Evolutionary conservation across 305 asterid species (phyloP), one percentile per base, ranked within the genome.

Genomic region (Fraxinus sp.): DNA sequence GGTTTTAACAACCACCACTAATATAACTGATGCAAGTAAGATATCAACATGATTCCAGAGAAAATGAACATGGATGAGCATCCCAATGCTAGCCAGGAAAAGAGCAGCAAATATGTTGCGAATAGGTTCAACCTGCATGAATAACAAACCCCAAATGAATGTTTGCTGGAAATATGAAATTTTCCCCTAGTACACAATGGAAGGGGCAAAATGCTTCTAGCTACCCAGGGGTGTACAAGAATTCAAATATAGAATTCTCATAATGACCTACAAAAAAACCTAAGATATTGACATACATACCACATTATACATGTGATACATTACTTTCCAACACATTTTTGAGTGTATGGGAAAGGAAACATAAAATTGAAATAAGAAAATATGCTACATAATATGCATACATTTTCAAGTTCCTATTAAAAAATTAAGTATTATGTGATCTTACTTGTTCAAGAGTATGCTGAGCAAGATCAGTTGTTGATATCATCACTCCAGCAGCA

Each of bases 21-120:
- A 90, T 86, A 97, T 93, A 85, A 97, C 99, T 59, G 99, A 93
- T 76, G 99, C 98, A 28, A 97, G 91, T 90, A 97, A 87, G 82
- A 97, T 93, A 87, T 97, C 99, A 30, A 97, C 97, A 82, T 97
- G 98, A 89, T 91, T 95, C 99, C 99, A 97, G 75, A 97, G 95
- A 89, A 97, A 97, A 86, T 95, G 98, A 86, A 95, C 98, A 78
- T 92, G 98, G 87, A 97, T 97, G 89, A 97, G 95, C 99, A 97
- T 95, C 90, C 99, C 99, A 39, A 95, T 97, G 90, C 98, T 97
- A 83, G 99, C 93, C 80, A 97, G 93, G 90, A 97, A 97, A 90
- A 97, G 98, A 83, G 99, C 99, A n/a, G 99, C 99, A 88, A 95
- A 97, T 92, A 97, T 88, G 88, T 97, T 97, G 77, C 99, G 96